Evolutionary conservation across 2,329 filamentous ascomycete species (phyloP).

Genomic region (Conoideocrella luteorostrata): DNA sequence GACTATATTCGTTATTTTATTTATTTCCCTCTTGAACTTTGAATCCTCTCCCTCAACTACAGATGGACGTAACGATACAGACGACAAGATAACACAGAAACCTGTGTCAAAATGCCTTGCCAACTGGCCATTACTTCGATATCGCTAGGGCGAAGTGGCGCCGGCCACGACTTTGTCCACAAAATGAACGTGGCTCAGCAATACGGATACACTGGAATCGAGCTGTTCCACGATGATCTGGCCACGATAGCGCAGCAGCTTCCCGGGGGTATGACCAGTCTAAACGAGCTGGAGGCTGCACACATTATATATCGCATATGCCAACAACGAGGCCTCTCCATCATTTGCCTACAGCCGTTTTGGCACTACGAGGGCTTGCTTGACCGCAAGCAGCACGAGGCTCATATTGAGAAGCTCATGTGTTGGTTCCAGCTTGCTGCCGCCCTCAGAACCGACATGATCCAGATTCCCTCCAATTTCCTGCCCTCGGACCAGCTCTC

Average conservation of each 20-base stretch:
- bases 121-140: background rate
- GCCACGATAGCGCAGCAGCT: too few relatives aligned
- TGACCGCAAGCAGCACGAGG: slow-evolving; percentile 53
- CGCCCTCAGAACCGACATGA: slow-evolving; percentile 60
- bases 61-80: too few relatives aligned
- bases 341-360: slow-evolving; percentile 68
- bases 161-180: slow-evolving; percentile 54
- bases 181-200: slow-evolving; percentile 52
- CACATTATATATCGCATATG: slow-evolving; percentile 48
- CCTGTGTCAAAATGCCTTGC: background rate
- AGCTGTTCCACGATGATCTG: slow-evolving; percentile 70
- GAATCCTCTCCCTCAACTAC: too few relatives aligned
- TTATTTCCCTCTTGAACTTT: too few relatives aligned
- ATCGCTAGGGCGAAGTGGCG: background rate
- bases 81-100: too few relatives aligned
- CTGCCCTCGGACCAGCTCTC: slow-evolving; percentile 41
- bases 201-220: slow-evolving; percentile 58
- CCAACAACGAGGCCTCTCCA: slow-evolving; percentile 42
- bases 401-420: slow-evolving; percentile 61
- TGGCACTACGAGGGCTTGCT: slow-evolving; percentile 66
- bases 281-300: slow-evolving; percentile 45
- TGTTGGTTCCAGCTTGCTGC: slow-evolving; percentile 57
- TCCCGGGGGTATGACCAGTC: too few relatives aligned
- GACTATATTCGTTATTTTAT: too few relatives aligned
- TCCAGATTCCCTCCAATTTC: slow-evolving; percentile 67